Evolutionary conservation across 2,329 filamentous ascomycete species (phyloP).

Genomic region (Xylariaceae sp.): DNA sequence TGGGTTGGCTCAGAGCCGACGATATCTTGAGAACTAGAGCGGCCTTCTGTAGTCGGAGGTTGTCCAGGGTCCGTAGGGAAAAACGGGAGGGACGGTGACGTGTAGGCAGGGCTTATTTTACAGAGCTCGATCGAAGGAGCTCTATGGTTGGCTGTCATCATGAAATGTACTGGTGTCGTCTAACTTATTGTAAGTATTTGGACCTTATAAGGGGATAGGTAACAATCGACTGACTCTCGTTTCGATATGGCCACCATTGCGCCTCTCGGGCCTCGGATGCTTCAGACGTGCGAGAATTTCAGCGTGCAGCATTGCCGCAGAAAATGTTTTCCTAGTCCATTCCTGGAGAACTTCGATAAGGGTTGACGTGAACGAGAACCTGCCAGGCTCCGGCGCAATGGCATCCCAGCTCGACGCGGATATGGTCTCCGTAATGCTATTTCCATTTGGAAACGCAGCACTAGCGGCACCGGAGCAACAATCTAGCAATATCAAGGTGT

Average conservation of each 20-base stretch:
- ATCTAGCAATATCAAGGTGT: slow-evolving; percentile 55
- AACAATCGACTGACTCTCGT: slow-evolving; percentile 32
- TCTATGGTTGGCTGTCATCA: slow-evolving; percentile 59
- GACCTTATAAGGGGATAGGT: too few species aligned
- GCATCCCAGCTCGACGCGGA: slow-evolving; percentile 61
- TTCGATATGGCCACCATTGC: slow-evolving; percentile 56
- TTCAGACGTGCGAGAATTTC: slow-evolving; percentile 58
- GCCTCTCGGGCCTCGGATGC: slow-evolving; percentile 53
- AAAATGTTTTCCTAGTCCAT: slow-evolving; percentile 52
- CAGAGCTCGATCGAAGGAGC: slow-evolving; percentile 56
- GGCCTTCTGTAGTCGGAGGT: slow-evolving; percentile 22
- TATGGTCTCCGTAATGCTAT: slow-evolving; percentile 59
- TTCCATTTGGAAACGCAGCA: slow-evolving; percentile 54
- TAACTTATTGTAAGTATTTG: too few species aligned
- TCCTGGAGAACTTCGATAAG: slow-evolving; percentile 57
- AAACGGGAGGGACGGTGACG: slow-evolving; percentile 36
- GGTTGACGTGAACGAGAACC: slow-evolving; percentile 57
- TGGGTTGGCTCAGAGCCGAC: slow-evolving; percentile 45
- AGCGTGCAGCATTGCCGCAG: slow-evolving; percentile 58
- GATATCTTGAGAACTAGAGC: slow-evolving; percentile 26
- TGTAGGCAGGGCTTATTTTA: slow-evolving; percentile 33
- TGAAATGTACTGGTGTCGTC: slow-evolving; percentile 58
- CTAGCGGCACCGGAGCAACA: slow-evolving; percentile 59
- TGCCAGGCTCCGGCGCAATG: slow-evolving; percentile 55
- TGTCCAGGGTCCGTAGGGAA: slow-evolving; percentile 23